Base-by-base conservation (phyloP, 192 early-diverging fungal genomes). In the Martensiomyces pterosporus region DNA sequence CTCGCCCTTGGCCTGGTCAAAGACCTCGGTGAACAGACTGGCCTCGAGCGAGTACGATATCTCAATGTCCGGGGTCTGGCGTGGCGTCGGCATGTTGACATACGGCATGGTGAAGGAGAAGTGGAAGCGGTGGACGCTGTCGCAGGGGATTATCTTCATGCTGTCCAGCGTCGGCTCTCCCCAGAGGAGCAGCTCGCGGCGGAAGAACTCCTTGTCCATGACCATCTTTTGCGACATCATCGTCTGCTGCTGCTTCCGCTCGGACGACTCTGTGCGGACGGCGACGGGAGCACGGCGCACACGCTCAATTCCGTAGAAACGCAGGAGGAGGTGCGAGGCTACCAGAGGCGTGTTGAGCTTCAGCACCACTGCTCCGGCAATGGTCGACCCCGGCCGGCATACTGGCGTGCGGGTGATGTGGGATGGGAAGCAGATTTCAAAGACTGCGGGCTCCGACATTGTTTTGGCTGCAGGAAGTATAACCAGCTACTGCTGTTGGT, bases 171-270 rank as follows among this genome's bases (percentile, higher is more conserved):
- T 63, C 26, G 59, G 59, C 25, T 62, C 55, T 46, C 71, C 71
- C 71, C 71, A 75, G 24, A 75, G 71, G 7, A 75, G 16, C 2
- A 75, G 52, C 54, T 75, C 60, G 26, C 60, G 55, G 12, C 60
- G 65, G 42, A 67, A 75, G 36, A 75, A 75, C 65, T 75, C 71
- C 61, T 75, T 75, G 52, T 67, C 66, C 72, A 75, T 75, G 12
- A 68, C 56, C 65, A 68, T 64, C 23, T 54, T 52, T 14, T 67
- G 72, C 19, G 51, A 37, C 65, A 75, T 64, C 38, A 53, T 62
- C 3, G 72, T 68, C 17, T 47, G 47, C 53, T 63, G 60, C 36
- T 60, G 60, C 19, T 61, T 57, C 49, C 49, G 57, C 22, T 67
- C 60, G 0, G 52, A 15, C 13, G 39, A 32, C 32, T 64, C 57